Evolutionary conservation across 2,329 filamentous ascomycete genomes (phyloP), one percentile per base, ranked within the genome.

Genomic region (Talaromyces sp.): DNA sequence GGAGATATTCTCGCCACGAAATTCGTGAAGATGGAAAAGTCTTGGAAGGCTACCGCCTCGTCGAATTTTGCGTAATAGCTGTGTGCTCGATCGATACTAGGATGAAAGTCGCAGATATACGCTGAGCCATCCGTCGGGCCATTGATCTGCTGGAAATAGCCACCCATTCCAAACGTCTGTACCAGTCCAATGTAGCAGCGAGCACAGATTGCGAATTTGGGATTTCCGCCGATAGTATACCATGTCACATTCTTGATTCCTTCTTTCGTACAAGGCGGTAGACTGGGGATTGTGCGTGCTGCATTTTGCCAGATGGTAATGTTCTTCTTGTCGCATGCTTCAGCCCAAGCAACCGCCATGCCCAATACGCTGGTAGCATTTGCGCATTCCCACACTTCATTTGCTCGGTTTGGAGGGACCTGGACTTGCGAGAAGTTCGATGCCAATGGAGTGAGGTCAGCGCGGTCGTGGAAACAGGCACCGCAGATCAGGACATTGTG

Each of bases 381-480:
- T 11, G 58, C 58, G 38, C 63, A 65, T 36, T 65, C 49, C 63
- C 63, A 65, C 19, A 56, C 38, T 47, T 65, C 63, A 6, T 61
- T 31, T 34, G 13, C 13, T 22, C 38, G 49, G 22, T 61, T 27
- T 1, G 17, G 22, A 3, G 63, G 63, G 5, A 65, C 22, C 40
- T 61, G 34, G 19, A 61, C 40, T 47, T 65, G 58, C 1, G 38
- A 58, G 58, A 65, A 65, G n/a, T 19, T 19, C n/a, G 47, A 45
- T 27, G 63, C 58, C 58, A 65, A 25, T 15, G 63, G 49, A 13
- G 58, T 56, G 15, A 65, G 17, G 38, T 65, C 63, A 13, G 58
- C 63, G 3, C 63, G 49, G 29, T 65, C 63, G 43, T 65, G 63
- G 49, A 47, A 65, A 58, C 63, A 65, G 7, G 58, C 63, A 38